Percentiles rank a stretch among this genome's conserved stretches.
Evolutionary conservation across 495 filamentous ascomycete species (phyloP).

Genomic region (Eremomyces bilateralis): DNA sequence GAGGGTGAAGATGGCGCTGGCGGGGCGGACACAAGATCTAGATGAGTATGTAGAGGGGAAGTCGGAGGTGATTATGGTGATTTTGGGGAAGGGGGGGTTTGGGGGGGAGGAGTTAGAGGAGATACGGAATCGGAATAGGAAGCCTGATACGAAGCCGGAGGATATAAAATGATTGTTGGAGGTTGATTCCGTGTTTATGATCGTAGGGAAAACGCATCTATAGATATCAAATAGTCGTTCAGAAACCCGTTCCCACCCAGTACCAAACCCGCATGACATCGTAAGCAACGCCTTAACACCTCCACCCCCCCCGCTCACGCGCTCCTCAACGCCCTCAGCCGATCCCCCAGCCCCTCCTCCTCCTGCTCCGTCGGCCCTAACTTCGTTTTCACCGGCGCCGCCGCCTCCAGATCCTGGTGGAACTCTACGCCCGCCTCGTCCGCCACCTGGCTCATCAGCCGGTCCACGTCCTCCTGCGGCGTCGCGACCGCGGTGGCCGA

Average conservation of each 20-base stretch:
- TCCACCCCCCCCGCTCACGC: too few relatives aligned
- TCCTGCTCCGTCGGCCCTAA: slow-evolving; percentile 21
- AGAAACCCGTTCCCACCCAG: too few relatives aligned
- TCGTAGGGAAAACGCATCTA: too few relatives aligned
- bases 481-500: slow-evolving; percentile 52
- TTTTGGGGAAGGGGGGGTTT: slow-evolving; percentile 6
- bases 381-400: slow-evolving; percentile 18
- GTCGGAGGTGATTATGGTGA: slow-evolving; percentile 6
- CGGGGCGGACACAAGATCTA: slow-evolving; percentile 2
- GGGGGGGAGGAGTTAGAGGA: too few relatives aligned
- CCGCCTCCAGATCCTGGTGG: slow-evolving; percentile 40
- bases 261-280: too few relatives aligned
- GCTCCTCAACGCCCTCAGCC: slow-evolving; percentile 27
- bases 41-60: slow-evolving; percentile 9
- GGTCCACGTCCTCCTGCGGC: slow-evolving; percentile 66
- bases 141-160: too few relatives aligned
- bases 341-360: slow-evolving; percentile 25
- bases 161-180: too few relatives aligned
- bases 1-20: slow-evolving; percentile 6
- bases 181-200: too few relatives aligned
- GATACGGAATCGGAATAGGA: too few relatives aligned
- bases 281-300: too few relatives aligned
- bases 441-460: slow-evolving; percentile 55
- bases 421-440: slow-evolving; percentile 67
- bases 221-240: too few relatives aligned